phyloP scores from a whole-genome alignment of 2,329 filamentous ascomycete species.

The Tolypocladium capitatum region DNA sequence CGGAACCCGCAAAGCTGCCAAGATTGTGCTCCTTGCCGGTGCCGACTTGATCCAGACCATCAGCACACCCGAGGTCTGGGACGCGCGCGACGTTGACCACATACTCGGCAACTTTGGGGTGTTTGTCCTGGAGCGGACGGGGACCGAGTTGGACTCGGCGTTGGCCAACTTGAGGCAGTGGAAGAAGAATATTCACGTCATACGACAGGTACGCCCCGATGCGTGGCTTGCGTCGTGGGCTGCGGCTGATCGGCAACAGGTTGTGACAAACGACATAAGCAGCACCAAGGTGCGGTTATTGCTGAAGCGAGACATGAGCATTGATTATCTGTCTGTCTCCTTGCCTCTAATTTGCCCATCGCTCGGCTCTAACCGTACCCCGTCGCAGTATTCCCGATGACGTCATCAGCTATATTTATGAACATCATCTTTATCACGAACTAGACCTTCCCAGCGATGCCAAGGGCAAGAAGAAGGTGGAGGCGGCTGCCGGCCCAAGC shows the following conservation, averaged over 20 bases:
- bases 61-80: conserved; percentile 67
- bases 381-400: conserved; percentile 42
- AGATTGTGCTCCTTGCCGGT: conserved; percentile 72
- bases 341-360: neutral
- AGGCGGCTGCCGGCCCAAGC: conserved; percentile 11
- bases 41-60: conserved; percentile 64
- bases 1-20: conserved; percentile 52
- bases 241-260: conserved; percentile 2
- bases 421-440: conserved; percentile 52
- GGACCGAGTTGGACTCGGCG: conserved; percentile 80
- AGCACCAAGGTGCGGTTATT: conserved; percentile 74
- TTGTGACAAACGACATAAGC: conserved; percentile 73
- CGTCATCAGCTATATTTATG: conserved; percentile 62
- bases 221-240: neutral
- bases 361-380: neutral
- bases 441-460: conserved; percentile 13
- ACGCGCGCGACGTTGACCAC: conserved; percentile 69
- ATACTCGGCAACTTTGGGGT: conserved; percentile 75
- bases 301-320: conserved; percentile 66
- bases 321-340: conserved; percentile 45
- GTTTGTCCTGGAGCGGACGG: conserved; percentile 77
- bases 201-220: conserved; percentile 35
- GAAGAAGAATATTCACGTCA: conserved; percentile 77
- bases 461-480: conserved; percentile 12
- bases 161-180: conserved; percentile 69